A percentile compares a stretch with the other conserved stretches of the same genome.
Evolutionary conservation across 164 flowering plant genomes (phyloP).

Genomic region (Cinnamomum micranthum): DNA sequence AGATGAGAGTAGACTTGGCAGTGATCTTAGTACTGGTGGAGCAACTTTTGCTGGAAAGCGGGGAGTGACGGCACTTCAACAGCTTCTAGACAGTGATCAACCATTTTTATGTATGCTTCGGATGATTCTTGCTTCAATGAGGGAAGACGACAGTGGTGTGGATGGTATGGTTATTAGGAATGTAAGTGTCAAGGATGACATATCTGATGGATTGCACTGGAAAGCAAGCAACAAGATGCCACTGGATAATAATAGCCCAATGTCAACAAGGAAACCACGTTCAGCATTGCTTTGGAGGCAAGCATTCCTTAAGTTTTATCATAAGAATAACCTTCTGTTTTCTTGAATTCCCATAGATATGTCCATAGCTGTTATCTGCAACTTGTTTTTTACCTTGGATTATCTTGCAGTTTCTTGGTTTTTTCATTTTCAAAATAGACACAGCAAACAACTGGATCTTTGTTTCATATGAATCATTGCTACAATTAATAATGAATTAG

Average conservation of each 20-base stretch:
- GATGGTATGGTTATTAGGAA: constrained; percentile 58
- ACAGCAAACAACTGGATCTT: neutral
- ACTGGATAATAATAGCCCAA: constrained; percentile 33
- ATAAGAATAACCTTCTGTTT: neutral
- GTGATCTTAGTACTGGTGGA: constrained; percentile 94
- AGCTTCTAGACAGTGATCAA: constrained; percentile 94
- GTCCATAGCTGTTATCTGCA: neutral
- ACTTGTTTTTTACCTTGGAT: neutral
- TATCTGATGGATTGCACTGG: constrained; percentile 39
- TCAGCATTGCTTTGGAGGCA: constrained; percentile 99
- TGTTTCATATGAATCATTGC: neutral
- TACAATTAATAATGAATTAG: neutral
- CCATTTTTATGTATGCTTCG: constrained; percentile 99
- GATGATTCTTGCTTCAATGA: constrained; percentile 94
- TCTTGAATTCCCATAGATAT: neutral
- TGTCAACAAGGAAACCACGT: constrained; percentile 63
- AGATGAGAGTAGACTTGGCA: constrained; percentile 94
- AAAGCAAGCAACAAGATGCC: constrained; percentile 32
- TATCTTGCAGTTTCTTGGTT: neutral
- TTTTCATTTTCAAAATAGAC: too few relatives aligned
- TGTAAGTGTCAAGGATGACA: constrained; percentile 46
- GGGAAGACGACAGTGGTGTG: constrained; percentile 94
- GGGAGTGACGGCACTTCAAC: constrained; percentile 89
- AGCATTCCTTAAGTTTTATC: neutral
- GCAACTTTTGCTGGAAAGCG: constrained; percentile 99